A percentile compares a stretch with the other conserved stretches of the same genome.
Conservation (phyloP, 108 stramenopile genomes). For the Cyclotella distinguenda region DNA sequence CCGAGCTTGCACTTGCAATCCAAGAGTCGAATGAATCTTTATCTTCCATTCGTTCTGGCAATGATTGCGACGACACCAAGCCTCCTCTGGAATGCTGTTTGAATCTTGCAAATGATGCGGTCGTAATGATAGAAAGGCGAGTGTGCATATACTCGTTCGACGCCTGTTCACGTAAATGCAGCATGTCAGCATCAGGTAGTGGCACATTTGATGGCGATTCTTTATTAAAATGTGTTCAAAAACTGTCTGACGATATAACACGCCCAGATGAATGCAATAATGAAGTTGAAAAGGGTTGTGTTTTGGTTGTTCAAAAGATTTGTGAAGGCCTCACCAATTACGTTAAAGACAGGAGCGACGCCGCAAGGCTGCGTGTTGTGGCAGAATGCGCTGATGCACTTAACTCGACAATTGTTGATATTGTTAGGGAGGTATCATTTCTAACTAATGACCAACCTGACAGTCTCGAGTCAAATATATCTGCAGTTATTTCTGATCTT, state of each 20-base stretch:
- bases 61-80: conserved; percentile 23
- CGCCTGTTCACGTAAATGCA: conserved; percentile 74
- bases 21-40: conserved; percentile 47
- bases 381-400: conserved; percentile 87
- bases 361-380: conserved; percentile 80
- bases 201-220: conserved; percentile 85
- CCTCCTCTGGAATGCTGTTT: conserved; percentile 67
- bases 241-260: conserved; percentile 75
- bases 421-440: conserved; percentile 73
- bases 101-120: conserved; percentile 64
- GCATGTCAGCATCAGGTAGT: conserved; percentile 75
- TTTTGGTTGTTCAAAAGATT: conserved; percentile 75
- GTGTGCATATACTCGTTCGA: conserved; percentile 90
- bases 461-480: conserved; percentile 73
- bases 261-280: conserved; percentile 72
- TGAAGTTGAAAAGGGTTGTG: conserved; percentile 86
- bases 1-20: conserved; percentile 72
- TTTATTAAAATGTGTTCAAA: conserved; percentile 65
- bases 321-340: conserved; percentile 85
- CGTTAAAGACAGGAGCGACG: conserved; percentile 81
- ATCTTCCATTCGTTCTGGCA: conserved; percentile 35
- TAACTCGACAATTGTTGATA: conserved; percentile 61
- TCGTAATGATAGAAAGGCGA: conserved; percentile 77
- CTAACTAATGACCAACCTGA: conserved; percentile 61
- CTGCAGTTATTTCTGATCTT: conserved; percentile 67